These are phyloP conservation scores for Malus hybrid DNA, from an alignment of 331 rosid species.

Conservation along the genomic window DNA sequence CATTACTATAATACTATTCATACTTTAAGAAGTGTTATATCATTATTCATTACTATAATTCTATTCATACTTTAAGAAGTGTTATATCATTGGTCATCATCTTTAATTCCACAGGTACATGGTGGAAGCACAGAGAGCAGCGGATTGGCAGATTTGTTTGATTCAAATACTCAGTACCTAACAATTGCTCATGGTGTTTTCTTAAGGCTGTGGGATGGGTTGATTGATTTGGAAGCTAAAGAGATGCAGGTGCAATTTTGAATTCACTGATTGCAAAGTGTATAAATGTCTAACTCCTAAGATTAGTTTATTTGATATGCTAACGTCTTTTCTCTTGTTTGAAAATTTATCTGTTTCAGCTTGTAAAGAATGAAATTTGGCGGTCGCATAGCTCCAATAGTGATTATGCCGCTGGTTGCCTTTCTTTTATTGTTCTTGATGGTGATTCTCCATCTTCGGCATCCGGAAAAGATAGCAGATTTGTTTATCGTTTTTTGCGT, in stretches of 20 bases:
- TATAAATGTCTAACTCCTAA: neutral
- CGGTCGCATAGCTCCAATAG: constrained; percentile 35
- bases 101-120: constrained; percentile 47
- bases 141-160: constrained; percentile 63
- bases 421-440: constrained; percentile 70
- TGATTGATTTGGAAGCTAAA: constrained; percentile 93
- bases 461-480: constrained; percentile 42
- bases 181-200: constrained; percentile 50
- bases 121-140: constrained; percentile 68
- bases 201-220: constrained; percentile 72
- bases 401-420: constrained; percentile 33
- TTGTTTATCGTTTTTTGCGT: constrained; percentile 55
- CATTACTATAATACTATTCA: neutral
- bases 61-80: neutral
- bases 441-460: constrained; percentile 35
- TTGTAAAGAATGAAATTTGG: constrained; percentile 64
- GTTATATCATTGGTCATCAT: neutral
- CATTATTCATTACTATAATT: neutral
- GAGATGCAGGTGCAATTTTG: constrained; percentile 56
- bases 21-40: neutral
- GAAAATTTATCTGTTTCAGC: constrained; percentile 30
- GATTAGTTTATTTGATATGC: constrained; percentile 1
- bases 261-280: constrained; percentile 1
- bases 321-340: constrained; percentile 1
- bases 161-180: constrained; percentile 56